Evolutionary conservation across 2,329 filamentous ascomycete species (phyloP), one percentile per base, ranked within the genome.

Genomic region (Ceratocystis albifundus): DNA sequence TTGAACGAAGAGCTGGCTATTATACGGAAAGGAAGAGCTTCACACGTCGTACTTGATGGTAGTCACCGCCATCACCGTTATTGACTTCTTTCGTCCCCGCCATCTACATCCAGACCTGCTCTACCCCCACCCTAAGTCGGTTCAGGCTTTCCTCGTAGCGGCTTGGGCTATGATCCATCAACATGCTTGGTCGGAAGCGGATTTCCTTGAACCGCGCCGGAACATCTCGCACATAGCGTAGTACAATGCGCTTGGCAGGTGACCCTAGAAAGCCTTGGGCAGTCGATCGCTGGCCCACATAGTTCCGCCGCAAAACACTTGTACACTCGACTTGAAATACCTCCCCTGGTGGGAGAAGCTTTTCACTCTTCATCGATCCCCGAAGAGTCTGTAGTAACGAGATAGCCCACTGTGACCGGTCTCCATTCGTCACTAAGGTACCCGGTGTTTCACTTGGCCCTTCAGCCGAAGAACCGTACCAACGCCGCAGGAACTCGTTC

Each of bases 121-220:
- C 74, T 22, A 84, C 78, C 0, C 81, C 82, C 8, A 78, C 69
- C 20, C 76, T 75, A 72, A 91, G 76, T 68, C 83, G 82, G 66
- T 83, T 82, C 70, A 92, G 74, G 67, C 84, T 85, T 68, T 83
- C 81, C 74, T 91, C 88, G 72, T 92, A 92, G 70, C 84, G 80
- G 30, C 83, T 87, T 2, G 88, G 88, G 69, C 84, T 89, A 72
- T 92, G 88, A 73, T 92, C 88, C 68, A 84, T 80, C 74, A 92
- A 77, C 86, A 90, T 89, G 61, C 86, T 85, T 28, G 84, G 82
- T 4, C 85, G 86, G 72, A 92, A 90, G 55, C 81, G 78, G 53
- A 90, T 77, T 75, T 91, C 88, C 32, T 82, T 79, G 73, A 91
- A 91, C 65, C 83, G 77, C 25, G 79, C 79, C 72, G 90, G 87